phyloP scores from a whole-genome alignment of 495 filamentous ascomycete species.

The Penicillium odoratum region DNA sequence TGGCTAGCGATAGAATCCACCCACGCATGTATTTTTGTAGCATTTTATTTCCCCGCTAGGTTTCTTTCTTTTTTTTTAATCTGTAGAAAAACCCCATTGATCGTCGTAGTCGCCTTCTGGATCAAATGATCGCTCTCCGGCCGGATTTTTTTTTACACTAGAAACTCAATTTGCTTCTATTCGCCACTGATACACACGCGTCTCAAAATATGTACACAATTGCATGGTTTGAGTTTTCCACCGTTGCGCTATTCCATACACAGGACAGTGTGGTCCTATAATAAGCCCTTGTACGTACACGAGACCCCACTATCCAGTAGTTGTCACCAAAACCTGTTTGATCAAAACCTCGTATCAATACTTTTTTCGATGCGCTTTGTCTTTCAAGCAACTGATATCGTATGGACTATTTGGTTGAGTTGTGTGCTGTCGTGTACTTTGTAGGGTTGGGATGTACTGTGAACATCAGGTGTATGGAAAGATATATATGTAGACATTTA shows the following conservation, averaged over 20 bases:
- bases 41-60: background rate
- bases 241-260: conserved; percentile 19
- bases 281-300: conserved; percentile 9
- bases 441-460: too few relatives aligned
- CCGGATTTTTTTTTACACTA: conserved; percentile 3
- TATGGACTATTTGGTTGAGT: background rate
- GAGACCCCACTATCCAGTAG: background rate
- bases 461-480: background rate
- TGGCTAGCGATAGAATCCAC: conserved; percentile 1
- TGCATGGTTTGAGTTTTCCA: conserved; percentile 13
- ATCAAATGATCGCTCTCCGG: background rate
- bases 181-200: conserved; percentile 12
- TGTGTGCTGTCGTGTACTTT: background rate
- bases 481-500: background rate
- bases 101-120: conserved; percentile 2
- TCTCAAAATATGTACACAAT: conserved; percentile 12
- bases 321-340: background rate
- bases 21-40: background rate
- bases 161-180: conserved; percentile 6
- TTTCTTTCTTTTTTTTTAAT: background rate
- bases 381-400: background rate
- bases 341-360: background rate
- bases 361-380: background rate
- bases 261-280: conserved; percentile 14
- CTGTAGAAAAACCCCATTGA: conserved; percentile 5